These are phyloP conservation scores for Artomyces pyxidatus DNA, from an alignment of 768 basidiomycete species.

Conservation along the genomic window DNA sequence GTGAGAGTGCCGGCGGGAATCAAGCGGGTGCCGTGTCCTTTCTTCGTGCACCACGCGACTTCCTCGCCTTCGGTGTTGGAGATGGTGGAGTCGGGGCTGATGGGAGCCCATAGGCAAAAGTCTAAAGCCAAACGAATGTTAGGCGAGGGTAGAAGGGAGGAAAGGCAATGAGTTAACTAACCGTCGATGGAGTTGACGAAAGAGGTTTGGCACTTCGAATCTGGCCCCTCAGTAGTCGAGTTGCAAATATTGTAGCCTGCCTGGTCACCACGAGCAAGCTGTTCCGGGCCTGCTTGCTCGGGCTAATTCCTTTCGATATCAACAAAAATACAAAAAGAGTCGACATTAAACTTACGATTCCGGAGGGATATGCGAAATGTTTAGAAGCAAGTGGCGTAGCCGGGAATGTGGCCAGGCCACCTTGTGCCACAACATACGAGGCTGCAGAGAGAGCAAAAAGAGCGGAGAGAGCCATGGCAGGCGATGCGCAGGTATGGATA, in stretches of 20 bases:
- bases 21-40: constrained; percentile 60
- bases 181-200: constrained; percentile 53
- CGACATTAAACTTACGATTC: too few species aligned
- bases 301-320: too few species aligned
- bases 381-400: constrained; percentile 22
- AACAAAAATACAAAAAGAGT: too few species aligned
- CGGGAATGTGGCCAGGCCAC: too few species aligned
- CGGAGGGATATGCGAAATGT: constrained; percentile 18
- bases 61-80: constrained; percentile 61
- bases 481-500: too few species aligned
- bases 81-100: constrained; percentile 44
- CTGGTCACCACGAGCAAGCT: constrained; percentile 45
- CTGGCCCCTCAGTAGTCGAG: constrained; percentile 50
- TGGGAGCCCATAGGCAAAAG: constrained; percentile 62
- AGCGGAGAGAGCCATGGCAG: constrained; percentile 29
- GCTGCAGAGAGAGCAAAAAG: constrained; percentile 23
- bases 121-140: constrained; percentile 30
- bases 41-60: constrained; percentile 74
- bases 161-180: too few species aligned
- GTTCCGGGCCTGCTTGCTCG: constrained; percentile 38
- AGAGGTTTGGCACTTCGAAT: constrained; percentile 63
- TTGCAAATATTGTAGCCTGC: constrained; percentile 63
- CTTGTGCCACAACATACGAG: constrained; percentile 19
- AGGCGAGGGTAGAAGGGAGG: too few species aligned
- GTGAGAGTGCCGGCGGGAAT: constrained; percentile 59